Base-by-base conservation (phyloP, 257 asterid genomes). In the Penstemon davidsonii region DNA sequence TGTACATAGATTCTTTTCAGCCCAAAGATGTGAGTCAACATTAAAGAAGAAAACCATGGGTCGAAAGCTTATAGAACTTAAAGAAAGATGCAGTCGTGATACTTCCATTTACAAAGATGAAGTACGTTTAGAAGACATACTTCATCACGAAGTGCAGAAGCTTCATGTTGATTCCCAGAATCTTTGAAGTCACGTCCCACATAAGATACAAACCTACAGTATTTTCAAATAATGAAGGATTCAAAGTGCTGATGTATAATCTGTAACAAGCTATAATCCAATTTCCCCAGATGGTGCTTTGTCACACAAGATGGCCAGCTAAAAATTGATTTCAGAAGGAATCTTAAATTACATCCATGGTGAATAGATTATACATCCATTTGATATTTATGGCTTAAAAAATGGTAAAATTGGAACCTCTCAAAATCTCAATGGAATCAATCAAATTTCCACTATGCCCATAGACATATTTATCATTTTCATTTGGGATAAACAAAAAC, bases 111-210 rank as follows among this genome's bases (percentile, higher is more conserved):
- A 70, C 55, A 57, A 67, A 68, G 62, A 7, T 15, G 60, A 55
- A 69, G 64, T 59, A 49, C 55, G 60, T n/a, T 40, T 4, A 55
- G 58, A 68, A 59, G 52, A 47, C 89, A 55, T 87, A 94, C 99
- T 82, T 94, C 99, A 82, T 94, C 99, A 57, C 84, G 95, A 79
- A 94, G 99, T 45, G 92, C 96, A 77, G 96, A 88, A 70, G 94
- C 83, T 77, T 88, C 96, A 0, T 79, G 88, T 80, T 80, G 89
- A 82, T 84, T 82, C 75, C 83, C 95, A 18, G 96, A 82, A 79
- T 76, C 89, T 76, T 89, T 88, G 64, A 77, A 69, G 73, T 81
- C 91, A 67, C 82, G 89, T 42, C 96, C 90, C 43, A 86, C 76
- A 75, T 88, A 96, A 66, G 91, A 80, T 62, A 74, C 44, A 60